Evolutionary conservation across 345 rosid species (phyloP).

Genomic region (Citrus cavaleriei): DNA sequence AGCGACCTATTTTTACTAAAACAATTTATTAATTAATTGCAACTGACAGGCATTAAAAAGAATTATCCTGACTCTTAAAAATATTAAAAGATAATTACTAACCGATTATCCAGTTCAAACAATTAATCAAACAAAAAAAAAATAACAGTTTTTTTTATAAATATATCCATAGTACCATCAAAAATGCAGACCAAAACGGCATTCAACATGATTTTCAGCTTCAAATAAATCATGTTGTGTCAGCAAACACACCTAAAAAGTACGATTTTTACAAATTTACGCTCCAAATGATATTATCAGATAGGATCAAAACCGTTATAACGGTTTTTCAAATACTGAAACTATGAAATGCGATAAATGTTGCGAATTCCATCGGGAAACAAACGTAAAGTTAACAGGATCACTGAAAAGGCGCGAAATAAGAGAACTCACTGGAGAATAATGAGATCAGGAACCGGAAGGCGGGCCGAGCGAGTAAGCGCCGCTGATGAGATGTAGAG

Average conservation of each 20-base stretch:
- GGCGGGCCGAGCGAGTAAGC: conserved; percentile 20
- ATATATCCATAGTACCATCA: not conserved
- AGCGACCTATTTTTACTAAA: not conserved
- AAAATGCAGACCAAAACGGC: not conserved
- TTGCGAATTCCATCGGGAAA: not conserved
- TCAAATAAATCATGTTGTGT: not conserved
- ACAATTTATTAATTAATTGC: too few relatives aligned
- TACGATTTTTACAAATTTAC: not conserved
- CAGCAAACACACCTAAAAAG: not conserved
- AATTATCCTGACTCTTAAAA: not conserved
- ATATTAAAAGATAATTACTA: not conserved
- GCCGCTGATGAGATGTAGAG: conserved; percentile 14
- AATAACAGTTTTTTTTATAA: not conserved
- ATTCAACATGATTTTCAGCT: not conserved
- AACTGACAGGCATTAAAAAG: not conserved
- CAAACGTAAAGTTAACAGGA: not conserved
- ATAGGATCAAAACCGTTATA: not conserved
- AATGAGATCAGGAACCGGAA: conserved; percentile 11
- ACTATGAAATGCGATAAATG: not conserved
- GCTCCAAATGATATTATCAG: not conserved
- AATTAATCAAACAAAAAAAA: not conserved
- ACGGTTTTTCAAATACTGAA: not conserved
- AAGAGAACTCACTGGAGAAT: conserved; percentile 19
- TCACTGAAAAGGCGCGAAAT: not conserved
- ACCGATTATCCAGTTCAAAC: not conserved